These are phyloP conservation scores for Pyrus communis DNA, from an alignment of 306 rosid species.

Conservation along the genomic window DNA sequence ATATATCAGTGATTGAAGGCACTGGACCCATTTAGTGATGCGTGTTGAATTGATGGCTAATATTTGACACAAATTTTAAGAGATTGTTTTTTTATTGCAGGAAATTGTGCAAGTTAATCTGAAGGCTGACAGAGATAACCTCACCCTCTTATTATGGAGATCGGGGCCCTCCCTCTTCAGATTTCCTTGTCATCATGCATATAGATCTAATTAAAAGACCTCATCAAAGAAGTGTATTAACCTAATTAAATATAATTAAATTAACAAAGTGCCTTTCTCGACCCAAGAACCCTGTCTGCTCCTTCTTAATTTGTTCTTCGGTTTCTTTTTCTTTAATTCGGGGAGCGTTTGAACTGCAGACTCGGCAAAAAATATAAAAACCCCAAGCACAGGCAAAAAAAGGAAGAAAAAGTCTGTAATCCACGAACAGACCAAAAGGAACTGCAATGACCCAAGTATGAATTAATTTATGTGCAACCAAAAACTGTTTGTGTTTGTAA, in stretches of 20 bases:
- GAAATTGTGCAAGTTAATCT: neutral
- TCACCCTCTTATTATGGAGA: neutral
- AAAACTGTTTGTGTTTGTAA: neutral
- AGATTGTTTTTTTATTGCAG: neutral
- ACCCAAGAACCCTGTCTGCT: slow-evolving; percentile 16
- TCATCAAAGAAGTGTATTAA: neutral
- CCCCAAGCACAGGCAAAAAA: neutral
- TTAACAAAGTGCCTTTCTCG: slow-evolving; percentile 13
- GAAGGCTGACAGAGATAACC: neutral
- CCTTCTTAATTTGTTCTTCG: neutral
- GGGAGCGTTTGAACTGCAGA: neutral
- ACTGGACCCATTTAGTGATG: neutral
- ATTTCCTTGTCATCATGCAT: slow-evolving; percentile 1
- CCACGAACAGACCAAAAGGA: neutral
- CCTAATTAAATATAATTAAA: neutral
- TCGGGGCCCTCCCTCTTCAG: slow-evolving; percentile 15
- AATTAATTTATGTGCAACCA: neutral
- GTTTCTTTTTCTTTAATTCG: neutral
- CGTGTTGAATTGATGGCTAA: neutral
- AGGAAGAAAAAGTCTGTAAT: neutral
- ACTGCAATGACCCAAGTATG: neutral
- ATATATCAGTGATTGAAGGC: neutral
- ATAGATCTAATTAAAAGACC: neutral
- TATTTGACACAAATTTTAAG: neutral
- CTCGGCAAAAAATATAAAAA: neutral